Evolutionary conservation across 2,329 filamentous ascomycete genomes (phyloP), one percentile per base, ranked within the genome.

Genomic region (Coniosporium tulheliwenetii): DNA sequence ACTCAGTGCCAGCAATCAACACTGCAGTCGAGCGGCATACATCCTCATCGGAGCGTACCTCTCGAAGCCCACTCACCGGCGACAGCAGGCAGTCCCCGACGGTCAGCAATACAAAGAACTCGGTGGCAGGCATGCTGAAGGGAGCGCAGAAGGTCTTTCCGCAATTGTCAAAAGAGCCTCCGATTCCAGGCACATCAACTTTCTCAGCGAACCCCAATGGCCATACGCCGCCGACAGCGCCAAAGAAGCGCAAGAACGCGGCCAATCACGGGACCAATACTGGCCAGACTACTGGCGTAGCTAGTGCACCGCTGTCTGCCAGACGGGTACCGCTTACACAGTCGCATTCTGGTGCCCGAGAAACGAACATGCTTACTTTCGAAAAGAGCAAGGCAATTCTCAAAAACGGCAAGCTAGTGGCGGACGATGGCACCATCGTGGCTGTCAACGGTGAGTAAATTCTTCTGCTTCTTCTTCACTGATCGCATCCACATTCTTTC

Each of bases 191-290:
- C 42, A 73, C 73, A 19, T 72, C 74, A 30, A 69, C 72, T 40
- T 71, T 77, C 50, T 70, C 74, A 37, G 62, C 72, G 43, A 68
- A 61, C 47, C 57, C 63, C 36, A 62, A 61, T 30, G 52, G 59
- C 41, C 51, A 43, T 40, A 62, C 67, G 47, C 59, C 55, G 44
- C 47, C 65, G 39, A 59, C 64, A 43, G 64, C 71, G 19, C 74
- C 80, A 31, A 86, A 87, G 61, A 93, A 94, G 67, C 82, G 87
- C 59, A 95, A 95, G 65, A 95, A 95, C 65, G 82, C 85, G 42
- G 58, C 58, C 48, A 43, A 47, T 37, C 33, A 15, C 14, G 42
- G 44, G 39, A 47, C 45, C 26, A 45, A 40, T 31, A 47, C 44
- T 33, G 19, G 19, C 7, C 19, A 26, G 19, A 26, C 19, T 7